Evolutionary conservation across 306 rosid species (phyloP), one percentile per base, ranked within the genome.

Genomic region (Astragalus membranaceus): DNA sequence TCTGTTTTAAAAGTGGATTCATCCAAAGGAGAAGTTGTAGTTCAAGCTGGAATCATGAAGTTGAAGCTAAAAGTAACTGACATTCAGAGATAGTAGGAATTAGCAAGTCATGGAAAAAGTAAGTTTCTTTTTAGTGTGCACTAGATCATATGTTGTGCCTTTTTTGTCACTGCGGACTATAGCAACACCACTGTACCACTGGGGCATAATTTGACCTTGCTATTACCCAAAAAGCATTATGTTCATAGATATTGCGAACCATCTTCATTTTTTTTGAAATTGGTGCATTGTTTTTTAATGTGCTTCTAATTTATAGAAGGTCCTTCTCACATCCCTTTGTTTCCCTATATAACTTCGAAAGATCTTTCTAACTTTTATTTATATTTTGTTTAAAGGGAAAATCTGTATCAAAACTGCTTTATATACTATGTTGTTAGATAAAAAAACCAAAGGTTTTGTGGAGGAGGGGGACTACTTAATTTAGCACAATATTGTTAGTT

Each of bases 1-100:
- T 74, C 80, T 4, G 88, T 94, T 79, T 57, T 90, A 70, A 79
- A 69, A 77, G 89, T 87, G 55, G 89, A 94, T 74, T 79, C 87
- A 15, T 74, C 86, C 65, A 94, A 82, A 77, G 92, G 86, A 60
- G 96, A 94, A 79, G 60, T 91, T 48, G 76, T 84, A 75, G 97
- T 91, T 83, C 96, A 83, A 85, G 88, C 90, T 20, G 99, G 97
- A 78, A 81, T 51, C 82, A 81, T 94, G 84, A 94, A 87, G 83
- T 53, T 91, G 92, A 91, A 88, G 84, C 60, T 91, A 68, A 91
- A 86, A 82, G 49, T 87, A 67, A 58, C 67, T 0, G 96, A 91
- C 79, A 74, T 91, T 79, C 76, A 77, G 77, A 78, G 69, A 72
- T 90, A 12, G 10, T 8, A 71, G 78, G 60, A 75, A 78, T 47